A percentile compares a stretch with the other conserved stretches of the same genome.
Evolutionary conservation across 768 basidiomycete genomes (phyloP).

Genomic region (Fomitopsis serialis): DNA sequence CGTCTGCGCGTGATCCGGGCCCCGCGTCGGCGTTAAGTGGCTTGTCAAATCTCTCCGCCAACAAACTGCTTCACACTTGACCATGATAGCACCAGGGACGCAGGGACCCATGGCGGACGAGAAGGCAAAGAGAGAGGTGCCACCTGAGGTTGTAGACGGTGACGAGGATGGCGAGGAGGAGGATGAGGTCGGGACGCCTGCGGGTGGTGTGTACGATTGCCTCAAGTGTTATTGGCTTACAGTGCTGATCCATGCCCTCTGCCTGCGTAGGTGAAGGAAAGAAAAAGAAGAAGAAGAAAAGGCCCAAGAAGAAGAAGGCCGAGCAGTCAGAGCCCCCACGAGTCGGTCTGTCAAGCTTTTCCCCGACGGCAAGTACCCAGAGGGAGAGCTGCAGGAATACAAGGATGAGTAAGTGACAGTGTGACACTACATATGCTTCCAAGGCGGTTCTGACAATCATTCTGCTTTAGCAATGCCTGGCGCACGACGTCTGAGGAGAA

Average conservation of each 20-base stretch:
- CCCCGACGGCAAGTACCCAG: conserved; percentile 80
- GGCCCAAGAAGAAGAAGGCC: conserved; percentile 72
- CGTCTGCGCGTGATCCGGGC: too few species aligned
- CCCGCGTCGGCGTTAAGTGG: background rate
- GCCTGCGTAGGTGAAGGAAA: conserved; percentile 42
- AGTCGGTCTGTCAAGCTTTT: conserved; percentile 84
- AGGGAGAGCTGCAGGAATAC: conserved; percentile 89
- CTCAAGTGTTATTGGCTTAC: too few species aligned
- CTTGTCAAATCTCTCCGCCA: background rate
- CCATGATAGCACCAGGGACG: background rate
- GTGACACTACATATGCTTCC: background rate
- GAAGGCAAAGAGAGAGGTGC: conserved; percentile 14
- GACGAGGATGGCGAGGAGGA: conserved; percentile 24
- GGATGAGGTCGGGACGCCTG: conserved; percentile 19
- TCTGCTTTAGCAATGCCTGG: conserved; percentile 66
- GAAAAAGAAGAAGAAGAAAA: conserved; percentile 95
- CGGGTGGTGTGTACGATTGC: conserved; percentile 14
- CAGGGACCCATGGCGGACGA: conserved; percentile 8
- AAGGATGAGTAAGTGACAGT: conserved; percentile 71
- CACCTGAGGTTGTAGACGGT: conserved; percentile 14
- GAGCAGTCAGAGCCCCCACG: conserved; percentile 92
- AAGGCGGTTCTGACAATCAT: background rate
- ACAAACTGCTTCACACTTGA: background rate
- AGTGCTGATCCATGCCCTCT: background rate
- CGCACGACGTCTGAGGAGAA: conserved; percentile 90